Evolutionary conservation across 495 filamentous ascomycete genomes (phyloP), one percentile per base, ranked within the genome.

Genomic region (Penicillium silybi): DNA sequence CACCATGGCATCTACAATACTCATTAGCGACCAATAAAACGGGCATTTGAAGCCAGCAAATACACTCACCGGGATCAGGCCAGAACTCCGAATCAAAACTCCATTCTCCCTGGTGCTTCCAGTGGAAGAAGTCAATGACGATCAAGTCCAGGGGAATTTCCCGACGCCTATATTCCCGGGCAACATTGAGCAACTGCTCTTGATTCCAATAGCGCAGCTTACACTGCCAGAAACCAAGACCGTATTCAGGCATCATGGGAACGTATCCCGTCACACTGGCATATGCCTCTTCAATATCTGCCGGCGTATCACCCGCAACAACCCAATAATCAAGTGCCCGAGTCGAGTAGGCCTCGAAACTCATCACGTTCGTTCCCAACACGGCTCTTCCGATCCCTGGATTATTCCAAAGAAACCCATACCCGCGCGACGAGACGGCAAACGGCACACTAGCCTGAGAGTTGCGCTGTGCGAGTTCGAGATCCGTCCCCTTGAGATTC

Each of bases 211-310:
- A 84, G 0, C 80, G 73, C 22, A 83, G 68, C 62, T 82, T 83
- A 62, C 79, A 81, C 50, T 84, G 80, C 80, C 81, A 84, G 56
- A 82, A 84, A 0, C 81, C 81, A 17, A 82, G 71, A 6, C 81
- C 81, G 45, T 81, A 83, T 46, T 83, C 80, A 2, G 81, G 81
- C 81, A 84, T 84, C 76, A 77, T 78, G 0, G 81, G 81, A 0
- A 76, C 79, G 39, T 69, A 72, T 3, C 80, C 81, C 0, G 79
- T 77, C 13, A 71, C 74, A 15, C 58, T 61, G 6, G 73, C 70
- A 61, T 83, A 84, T 0, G 73, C 68, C 51, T 79, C 64, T 22
- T 70, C 73, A 46, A 83, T 81, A 39, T 81, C 73, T 0, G 69
- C 68, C 0, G 79, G 79, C 3, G 61, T 70, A 44, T 80, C 74